Evolutionary conservation across 2,329 filamentous ascomycete genomes (phyloP).

Genomic region (Aspergillus fumigatiaffinis): DNA sequence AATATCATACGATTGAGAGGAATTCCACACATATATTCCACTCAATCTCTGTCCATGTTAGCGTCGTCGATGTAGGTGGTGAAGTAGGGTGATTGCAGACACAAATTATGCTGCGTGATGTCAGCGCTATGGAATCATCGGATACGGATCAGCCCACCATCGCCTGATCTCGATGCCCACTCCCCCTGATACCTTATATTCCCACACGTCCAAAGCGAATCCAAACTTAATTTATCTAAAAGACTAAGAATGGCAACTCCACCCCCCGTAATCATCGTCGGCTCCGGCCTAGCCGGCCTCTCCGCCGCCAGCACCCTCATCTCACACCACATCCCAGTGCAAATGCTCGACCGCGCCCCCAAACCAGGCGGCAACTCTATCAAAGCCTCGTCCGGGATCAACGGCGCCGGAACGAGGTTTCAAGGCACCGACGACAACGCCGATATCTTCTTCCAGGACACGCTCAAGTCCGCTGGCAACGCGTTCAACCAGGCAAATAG

Average conservation of each 20-base stretch:
- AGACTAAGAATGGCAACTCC: neutral
- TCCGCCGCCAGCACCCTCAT: conserved; percentile 57
- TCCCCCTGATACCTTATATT: neutral
- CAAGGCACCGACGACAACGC: conserved; percentile 42
- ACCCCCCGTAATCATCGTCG: conserved; percentile 54
- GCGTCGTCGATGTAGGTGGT: neutral
- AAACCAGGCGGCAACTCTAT: conserved; percentile 64
- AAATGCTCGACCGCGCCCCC: conserved; percentile 55
- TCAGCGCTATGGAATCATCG: neutral
- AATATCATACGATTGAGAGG: neutral
- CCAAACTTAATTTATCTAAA: neutral
- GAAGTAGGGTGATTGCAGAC: neutral
- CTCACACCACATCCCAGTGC: conserved; percentile 49
- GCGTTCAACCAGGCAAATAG: conserved; percentile 20
- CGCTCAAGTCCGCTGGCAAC: conserved; percentile 53
- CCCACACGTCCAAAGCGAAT: neutral
- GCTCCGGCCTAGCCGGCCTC: conserved; percentile 62
- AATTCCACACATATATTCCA: neutral
- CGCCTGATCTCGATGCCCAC: neutral
- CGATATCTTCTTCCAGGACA: conserved; percentile 52
- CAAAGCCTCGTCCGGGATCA: conserved; percentile 65
- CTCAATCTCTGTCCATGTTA: too few species aligned
- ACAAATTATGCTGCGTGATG: neutral
- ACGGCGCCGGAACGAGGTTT: conserved; percentile 57
- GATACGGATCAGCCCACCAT: neutral